Evolutionary conservation across 805 yeast species (phyloP).

Genomic region (Nakazawaea ambrosiae): DNA sequence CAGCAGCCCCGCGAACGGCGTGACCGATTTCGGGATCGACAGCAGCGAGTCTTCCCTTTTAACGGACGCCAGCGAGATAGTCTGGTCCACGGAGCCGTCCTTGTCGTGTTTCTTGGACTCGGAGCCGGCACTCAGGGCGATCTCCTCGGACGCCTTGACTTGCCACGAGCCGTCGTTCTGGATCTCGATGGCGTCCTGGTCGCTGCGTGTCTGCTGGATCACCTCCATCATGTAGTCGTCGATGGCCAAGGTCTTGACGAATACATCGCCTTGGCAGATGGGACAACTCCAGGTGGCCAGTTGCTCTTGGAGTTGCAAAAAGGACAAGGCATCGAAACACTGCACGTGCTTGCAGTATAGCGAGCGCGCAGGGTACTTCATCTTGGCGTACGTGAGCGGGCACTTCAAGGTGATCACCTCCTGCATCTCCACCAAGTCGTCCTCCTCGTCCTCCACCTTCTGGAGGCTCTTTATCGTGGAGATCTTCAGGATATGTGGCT

Average conservation of each 20-base stretch:
- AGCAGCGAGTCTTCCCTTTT: conserved; percentile 8
- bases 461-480: conserved; percentile 44
- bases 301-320: conserved; percentile 66
- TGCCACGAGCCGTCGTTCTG: conserved; percentile 72
- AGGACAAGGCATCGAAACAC: conserved; percentile 81
- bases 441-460: conserved; percentile 48
- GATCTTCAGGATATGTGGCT: conserved; percentile 46
- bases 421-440: conserved; percentile 61
- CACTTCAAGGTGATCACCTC: conserved; percentile 66
- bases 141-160: conserved; percentile 20
- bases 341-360: conserved; percentile 70
- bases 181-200: conserved; percentile 60
- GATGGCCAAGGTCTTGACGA: conserved; percentile 53
- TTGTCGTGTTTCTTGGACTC: not conserved
- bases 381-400: conserved; percentile 68
- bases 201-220: conserved; percentile 41
- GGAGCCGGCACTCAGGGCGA: not conserved
- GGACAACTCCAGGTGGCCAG: conserved; percentile 89
- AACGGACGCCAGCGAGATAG: conserved; percentile 5
- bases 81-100: not conserved
- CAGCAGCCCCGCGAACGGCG: conserved; percentile 7
- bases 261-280: conserved; percentile 52
- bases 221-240: conserved; percentile 71
- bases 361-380: conserved; percentile 68
- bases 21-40: conserved; percentile 10